A percentile compares a stretch with the other conserved stretches of the same genome.
Evolutionary conservation across 2,329 filamentous ascomycete genomes (phyloP).

Genomic region (Trichoderma semiorbis): DNA sequence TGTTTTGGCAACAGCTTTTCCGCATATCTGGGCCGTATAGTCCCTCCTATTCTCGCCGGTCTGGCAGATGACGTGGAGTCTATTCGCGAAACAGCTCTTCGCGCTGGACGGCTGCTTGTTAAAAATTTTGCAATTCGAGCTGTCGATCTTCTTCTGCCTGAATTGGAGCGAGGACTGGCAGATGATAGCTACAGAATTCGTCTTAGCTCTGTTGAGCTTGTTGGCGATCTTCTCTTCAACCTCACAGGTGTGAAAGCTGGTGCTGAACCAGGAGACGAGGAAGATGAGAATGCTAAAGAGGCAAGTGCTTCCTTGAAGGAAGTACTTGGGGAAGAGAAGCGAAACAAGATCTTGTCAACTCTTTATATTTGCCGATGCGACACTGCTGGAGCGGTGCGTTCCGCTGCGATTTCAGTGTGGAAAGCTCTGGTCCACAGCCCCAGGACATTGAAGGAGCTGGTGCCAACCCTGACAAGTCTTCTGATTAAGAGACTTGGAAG

Average conservation of each 20-base stretch:
- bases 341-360: slow-evolving; percentile 95
- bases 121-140: slow-evolving; percentile 97
- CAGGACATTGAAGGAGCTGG: slow-evolving; percentile 87
- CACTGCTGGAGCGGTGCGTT: slow-evolving; percentile 85
- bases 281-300: slow-evolving; percentile 74
- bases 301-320: slow-evolving; percentile 91
- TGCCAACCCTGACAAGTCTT: slow-evolving; percentile 90
- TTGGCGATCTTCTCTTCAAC: slow-evolving; percentile 95
- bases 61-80: slow-evolving; percentile 94
- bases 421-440: slow-evolving; percentile 90
- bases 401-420: slow-evolving; percentile 90
- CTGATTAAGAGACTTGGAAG: slow-evolving; percentile 92
- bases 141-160: slow-evolving; percentile 88
- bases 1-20: slow-evolving; percentile 99
- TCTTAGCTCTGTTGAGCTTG: slow-evolving; percentile 95
- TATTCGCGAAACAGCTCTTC: slow-evolving; percentile 92
- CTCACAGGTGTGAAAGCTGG: slow-evolving; percentile 88
- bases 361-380: slow-evolving; percentile 97
- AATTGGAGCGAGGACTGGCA: slow-evolving; percentile 92
- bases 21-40: slow-evolving; percentile 91
- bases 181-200: slow-evolving; percentile 97
- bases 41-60: slow-evolving; percentile 89
- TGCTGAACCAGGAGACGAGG: slow-evolving; percentile 71
- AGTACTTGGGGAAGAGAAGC: slow-evolving; percentile 89
- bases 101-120: slow-evolving; percentile 88